Base-by-base conservation (phyloP, 148 eudicot species). In the Dysphania ambrosioides region DNA sequence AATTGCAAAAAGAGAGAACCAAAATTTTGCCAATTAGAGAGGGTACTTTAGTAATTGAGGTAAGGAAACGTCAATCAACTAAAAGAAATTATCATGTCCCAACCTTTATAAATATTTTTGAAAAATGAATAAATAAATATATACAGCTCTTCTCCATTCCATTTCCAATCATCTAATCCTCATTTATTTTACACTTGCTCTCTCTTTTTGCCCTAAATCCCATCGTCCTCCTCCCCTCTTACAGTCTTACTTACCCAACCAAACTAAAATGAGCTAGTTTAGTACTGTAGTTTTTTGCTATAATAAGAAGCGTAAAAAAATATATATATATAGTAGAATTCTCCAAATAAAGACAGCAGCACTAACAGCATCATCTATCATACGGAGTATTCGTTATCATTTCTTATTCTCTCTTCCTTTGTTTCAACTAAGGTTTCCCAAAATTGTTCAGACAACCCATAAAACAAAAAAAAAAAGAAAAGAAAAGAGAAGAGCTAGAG, bases 1-100 rank as follows among this genome's bases (percentile, higher is more conserved):
- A 59, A 59, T 59, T 59, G 63, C 63, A 10, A 59, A 26, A 59
- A 7, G 15, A 59, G 3, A 12, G n/a, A n/a, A n/a, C n/a, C n/a
- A n/a, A n/a, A n/a, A n/a, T n/a, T n/a, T n/a, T n/a, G n/a, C n/a
- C 12, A 32, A 35, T 19, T 34, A 32, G 19, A 32, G 26, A 27
- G 85, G 84, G 67, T 56, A 76, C 30, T 76, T 59, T 65, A 58
- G 86, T 81, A 31, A 80, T 59, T 77, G 18, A 23, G 5, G 12
- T 4, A 72, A 78, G 70, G 84, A 59, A 53, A 83, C 81, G 78
- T 86, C 84, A 81, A 80, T 86, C 86, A 86, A 76, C 77, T 70
- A 83, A 77, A 75, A 82, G 79, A 61, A 75, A 71, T 65, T n/a
- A n/a, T n/a, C 19, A 31, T 31, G 19, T 21, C 32, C 32, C 30